These are phyloP conservation scores for Eremomyces bilateralis DNA, from an alignment of 495 filamentous ascomycete genomes.

Conservation along the genomic window DNA sequence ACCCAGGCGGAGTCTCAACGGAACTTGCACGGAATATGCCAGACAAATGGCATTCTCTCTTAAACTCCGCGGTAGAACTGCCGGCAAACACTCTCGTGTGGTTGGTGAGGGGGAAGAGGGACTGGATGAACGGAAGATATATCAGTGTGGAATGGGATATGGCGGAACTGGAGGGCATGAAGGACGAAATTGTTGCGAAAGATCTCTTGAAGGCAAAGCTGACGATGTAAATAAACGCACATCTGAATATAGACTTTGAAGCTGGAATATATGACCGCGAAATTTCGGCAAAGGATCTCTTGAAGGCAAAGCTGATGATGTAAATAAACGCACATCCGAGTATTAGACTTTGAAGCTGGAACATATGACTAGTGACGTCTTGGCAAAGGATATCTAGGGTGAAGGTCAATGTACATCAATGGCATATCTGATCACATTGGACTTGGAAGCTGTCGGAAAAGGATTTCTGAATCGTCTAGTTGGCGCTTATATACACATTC, in stretches of 20 bases:
- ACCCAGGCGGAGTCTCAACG: not conserved
- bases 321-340: not conserved
- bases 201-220: constrained; percentile 1
- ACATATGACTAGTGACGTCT: not conserved
- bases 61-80: not conserved
- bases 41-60: not conserved
- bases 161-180: not conserved
- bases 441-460: no score
- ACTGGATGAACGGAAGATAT: not conserved
- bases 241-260: no score
- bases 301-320: not conserved
- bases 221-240: not conserved
- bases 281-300: not conserved
- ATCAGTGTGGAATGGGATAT: constrained; percentile 1
- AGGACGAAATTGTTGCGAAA: not conserved
- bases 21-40: not conserved
- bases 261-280: not conserved
- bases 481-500: no score
- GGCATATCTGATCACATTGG: no score
- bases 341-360: not conserved
- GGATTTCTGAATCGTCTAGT: no score
- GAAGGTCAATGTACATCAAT: no score
- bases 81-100: not conserved
- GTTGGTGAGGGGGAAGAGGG: not conserved
- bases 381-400: no score